Evolutionary conservation across 768 basidiomycete genomes (phyloP), one percentile per base, ranked within the genome.

Genomic region (Pleurotus salmoneostramineus): DNA sequence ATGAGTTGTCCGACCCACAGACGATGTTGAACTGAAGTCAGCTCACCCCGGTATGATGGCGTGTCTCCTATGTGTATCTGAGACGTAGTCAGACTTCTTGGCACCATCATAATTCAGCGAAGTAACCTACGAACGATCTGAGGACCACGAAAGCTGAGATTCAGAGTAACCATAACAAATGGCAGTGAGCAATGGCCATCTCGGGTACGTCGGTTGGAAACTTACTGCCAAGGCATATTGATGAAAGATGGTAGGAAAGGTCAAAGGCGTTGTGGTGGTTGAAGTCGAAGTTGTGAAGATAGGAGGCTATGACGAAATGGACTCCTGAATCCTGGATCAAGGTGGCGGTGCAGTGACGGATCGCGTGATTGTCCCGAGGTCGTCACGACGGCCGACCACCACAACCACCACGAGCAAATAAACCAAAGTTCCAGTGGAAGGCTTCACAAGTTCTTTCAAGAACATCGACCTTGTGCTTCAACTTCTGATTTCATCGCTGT

Each of bases 31-130:
- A 2, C 6, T 12, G 21, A 27, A 27, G 21, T 48, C 31, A 42
- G 57, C 63, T 33, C 59, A 69, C 70, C 69, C 70, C 31, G 72
- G 70, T 42, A 72, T 72, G 14, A 73, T 67, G n/a, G 71, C 58
- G 27, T 64, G 65, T 33, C 72, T 65, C 58, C 65, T 72, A 43
- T 61, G 66, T 11, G 67, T 62, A 55, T 68, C 72, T 73, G 40
- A 15, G 52, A 27, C n/a, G 37, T 2, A 40, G 37, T 40, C 8
- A 27, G 21, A 27, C 21, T 1, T 1, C 21, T 27, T 27, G 21
- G 21, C 21, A 27, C 21, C 1, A 27, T 27, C 21, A 27, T 3
- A 27, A 27, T 1, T 27, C 21, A 27, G 21, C 21, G 21, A 40
- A 14, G 15, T 32, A 15, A 62, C 66, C 58, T 33, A 69, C 67